These are phyloP conservation scores for Neurospora sp. DNA, from an alignment of 495 filamentous ascomycete genomes.

Conservation along the genomic window DNA sequence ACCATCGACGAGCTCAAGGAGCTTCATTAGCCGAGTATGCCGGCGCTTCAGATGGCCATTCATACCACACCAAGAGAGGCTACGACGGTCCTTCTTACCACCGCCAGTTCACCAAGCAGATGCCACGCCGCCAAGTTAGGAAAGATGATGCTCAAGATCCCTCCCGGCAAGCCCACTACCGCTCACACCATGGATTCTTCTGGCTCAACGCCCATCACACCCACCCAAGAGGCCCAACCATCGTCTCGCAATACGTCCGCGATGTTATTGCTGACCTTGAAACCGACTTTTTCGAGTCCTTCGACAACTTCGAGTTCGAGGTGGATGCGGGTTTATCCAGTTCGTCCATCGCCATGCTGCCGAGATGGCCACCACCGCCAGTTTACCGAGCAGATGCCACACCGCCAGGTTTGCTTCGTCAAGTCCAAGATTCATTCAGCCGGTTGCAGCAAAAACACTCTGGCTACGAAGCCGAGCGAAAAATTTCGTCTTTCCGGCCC, in stretches of 20 bases:
- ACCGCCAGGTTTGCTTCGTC: not conserved
- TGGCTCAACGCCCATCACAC: not conserved
- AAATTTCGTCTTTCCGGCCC: not conserved
- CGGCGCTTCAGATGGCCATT: not conserved
- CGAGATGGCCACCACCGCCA: not conserved
- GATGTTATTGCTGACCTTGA: no score
- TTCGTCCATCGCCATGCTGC: not conserved
- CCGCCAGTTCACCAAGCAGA: not conserved
- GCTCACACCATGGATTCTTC: not conserved
- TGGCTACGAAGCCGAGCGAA: not conserved
- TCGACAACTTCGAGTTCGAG: no score
- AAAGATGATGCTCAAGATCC: not conserved
- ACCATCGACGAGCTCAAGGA: not conserved
- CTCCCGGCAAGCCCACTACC: not conserved
- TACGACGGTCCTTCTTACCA: not conserved
- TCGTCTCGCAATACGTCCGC: not conserved
- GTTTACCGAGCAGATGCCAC: not conserved
- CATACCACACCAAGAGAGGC: no score
- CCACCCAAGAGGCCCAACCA: not conserved
- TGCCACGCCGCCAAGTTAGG: no score
- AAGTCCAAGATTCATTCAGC: not conserved
- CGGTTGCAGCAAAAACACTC: not conserved
- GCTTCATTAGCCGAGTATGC: not conserved
- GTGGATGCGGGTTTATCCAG: not conserved
- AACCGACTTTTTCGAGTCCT: no score